A percentile compares a stretch with the other conserved stretches of the same genome.
Conservation (phyloP, 1,139 yeast genomes). For the Debaryomyces robertsiae region DNA sequence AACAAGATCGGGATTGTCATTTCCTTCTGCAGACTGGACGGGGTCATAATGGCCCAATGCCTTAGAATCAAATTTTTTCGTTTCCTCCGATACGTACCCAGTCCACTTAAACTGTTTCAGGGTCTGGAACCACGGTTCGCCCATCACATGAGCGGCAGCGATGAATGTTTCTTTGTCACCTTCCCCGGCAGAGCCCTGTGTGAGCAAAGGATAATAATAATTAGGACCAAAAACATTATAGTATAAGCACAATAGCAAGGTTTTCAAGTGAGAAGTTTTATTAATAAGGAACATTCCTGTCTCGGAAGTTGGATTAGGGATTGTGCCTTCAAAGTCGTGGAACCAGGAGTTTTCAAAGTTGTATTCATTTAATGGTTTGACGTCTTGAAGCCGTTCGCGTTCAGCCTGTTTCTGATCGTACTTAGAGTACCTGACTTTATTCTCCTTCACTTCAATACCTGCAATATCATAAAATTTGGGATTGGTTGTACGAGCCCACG, state of each 20-base stretch:
- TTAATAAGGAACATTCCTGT: slow-evolving; percentile 63
- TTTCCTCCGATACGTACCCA: slow-evolving; percentile 48
- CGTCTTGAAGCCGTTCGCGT: slow-evolving; percentile 20
- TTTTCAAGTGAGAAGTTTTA: slow-evolving; percentile 52
- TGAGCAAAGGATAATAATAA: slow-evolving; percentile 58
- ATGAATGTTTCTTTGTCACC: slow-evolving; percentile 73
- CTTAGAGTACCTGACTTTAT: slow-evolving; percentile 36
- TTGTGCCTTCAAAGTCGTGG: slow-evolving; percentile 59
- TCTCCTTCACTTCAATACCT: slow-evolving; percentile 38
- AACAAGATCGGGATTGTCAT: slow-evolving; percentile 32
- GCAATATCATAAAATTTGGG: slow-evolving; percentile 51
- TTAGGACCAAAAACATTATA: slow-evolving; percentile 64
- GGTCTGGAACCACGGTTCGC: slow-evolving; percentile 56
- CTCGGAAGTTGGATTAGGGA: slow-evolving; percentile 67
- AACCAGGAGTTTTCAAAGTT: slow-evolving; percentile 39
- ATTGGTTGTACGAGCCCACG: slow-evolving; percentile 53
- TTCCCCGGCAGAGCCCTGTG: slow-evolving; percentile 73
- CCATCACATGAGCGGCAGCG: slow-evolving; percentile 59
- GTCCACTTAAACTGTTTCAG: slow-evolving; percentile 51
- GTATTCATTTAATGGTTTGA: slow-evolving; percentile 33
- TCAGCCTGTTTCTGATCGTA: slow-evolving; percentile 34
- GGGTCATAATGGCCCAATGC: slow-evolving; percentile 68
- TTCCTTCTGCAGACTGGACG: slow-evolving; percentile 22
- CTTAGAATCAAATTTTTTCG: slow-evolving; percentile 46
- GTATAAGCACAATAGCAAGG: slow-evolving; percentile 55